phyloP scores from a whole-genome alignment of 2,329 filamentous ascomycete genomes.

The Xylariomycetidae sp. region DNA sequence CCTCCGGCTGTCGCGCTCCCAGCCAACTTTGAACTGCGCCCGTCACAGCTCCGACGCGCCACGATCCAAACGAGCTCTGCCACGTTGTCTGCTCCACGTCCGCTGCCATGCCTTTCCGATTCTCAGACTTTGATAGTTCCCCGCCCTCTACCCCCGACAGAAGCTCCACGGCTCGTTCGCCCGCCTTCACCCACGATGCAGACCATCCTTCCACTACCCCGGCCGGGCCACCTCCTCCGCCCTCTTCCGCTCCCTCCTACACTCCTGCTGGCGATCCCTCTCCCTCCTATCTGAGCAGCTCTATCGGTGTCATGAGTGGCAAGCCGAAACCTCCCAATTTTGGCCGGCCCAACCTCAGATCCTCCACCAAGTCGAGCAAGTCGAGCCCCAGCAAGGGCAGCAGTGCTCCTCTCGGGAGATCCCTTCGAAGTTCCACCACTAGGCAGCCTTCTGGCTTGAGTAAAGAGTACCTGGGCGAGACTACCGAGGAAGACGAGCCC shows the following conservation, averaged over 20 bases:
- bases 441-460: constrained; percentile 48
- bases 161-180: constrained; percentile 26
- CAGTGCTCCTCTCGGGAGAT: constrained; percentile 42
- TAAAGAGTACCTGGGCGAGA: constrained; percentile 31
- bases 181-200: constrained; percentile 32
- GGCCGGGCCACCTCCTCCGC: constrained; percentile 40
- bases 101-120: constrained; percentile 27
- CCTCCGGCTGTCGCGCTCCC: no score
- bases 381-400: constrained; percentile 33
- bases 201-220: constrained; percentile 48
- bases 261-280: constrained; percentile 52
- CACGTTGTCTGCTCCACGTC: constrained; percentile 9
- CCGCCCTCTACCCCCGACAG: constrained; percentile 46
- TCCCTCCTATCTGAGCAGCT: constrained; percentile 48
- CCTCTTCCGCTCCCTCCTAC: constrained; percentile 48
- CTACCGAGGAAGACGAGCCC: constrained; percentile 32
- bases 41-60: no score
- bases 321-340: constrained; percentile 35
- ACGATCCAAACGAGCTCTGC: no score
- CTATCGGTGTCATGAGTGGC: constrained; percentile 38
- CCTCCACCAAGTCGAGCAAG: constrained; percentile 21
- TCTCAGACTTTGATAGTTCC: constrained; percentile 35
- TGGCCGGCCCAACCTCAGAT: constrained; percentile 25
- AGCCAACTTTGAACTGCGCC: no score
- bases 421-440: constrained; percentile 33